Conservation (phyloP, 2,329 filamentous ascomycete genomes). For the Cordyceps fumosorosea region DNA sequence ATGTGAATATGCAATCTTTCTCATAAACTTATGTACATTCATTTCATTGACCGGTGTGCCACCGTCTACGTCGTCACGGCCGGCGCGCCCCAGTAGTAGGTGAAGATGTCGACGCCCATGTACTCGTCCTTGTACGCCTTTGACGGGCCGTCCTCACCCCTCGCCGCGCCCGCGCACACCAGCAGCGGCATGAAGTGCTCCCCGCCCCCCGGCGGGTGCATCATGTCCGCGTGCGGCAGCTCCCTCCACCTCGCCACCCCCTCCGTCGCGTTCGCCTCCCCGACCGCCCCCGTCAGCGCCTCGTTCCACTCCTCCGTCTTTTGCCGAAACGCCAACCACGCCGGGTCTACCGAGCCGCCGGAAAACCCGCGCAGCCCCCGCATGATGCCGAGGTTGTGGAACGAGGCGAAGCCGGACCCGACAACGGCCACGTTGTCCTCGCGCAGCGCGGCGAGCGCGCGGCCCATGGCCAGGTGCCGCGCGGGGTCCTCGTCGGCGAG, state of each 20-base stretch:
- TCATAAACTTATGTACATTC: not conserved
- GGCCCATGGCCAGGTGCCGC: conserved; percentile 45
- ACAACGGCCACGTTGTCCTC: conserved; percentile 49
- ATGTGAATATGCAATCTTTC: not conserved
- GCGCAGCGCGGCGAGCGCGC: conserved; percentile 43
- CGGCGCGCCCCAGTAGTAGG: conserved; percentile 46
- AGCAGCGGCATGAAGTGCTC: conserved; percentile 56
- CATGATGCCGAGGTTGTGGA: conserved; percentile 49
- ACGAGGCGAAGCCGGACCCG: conserved; percentile 53
- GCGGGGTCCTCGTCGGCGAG: conserved; percentile 43
- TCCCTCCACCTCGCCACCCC: conserved; percentile 41
- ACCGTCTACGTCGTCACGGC: conserved; percentile 18
- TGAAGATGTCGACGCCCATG: conserved; percentile 42
- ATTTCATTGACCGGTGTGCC: not conserved
- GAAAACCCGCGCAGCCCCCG: conserved; percentile 23
- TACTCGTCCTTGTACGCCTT: conserved; percentile 43
- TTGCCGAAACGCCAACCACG: conserved; percentile 19
- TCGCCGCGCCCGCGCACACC: conserved; percentile 46
- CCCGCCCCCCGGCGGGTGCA: conserved; percentile 47
- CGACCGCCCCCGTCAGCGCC: conserved; percentile 35
- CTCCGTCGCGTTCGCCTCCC: conserved; percentile 26
- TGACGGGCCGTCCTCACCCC: conserved; percentile 31
- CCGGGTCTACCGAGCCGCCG: not conserved
- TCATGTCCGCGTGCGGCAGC: conserved; percentile 41
- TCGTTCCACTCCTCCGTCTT: conserved; percentile 38